A percentile compares a stretch with the other conserved stretches of the same genome.
Evolutionary conservation across 208 protist species (phyloP).

Genomic region (Acanthamoeba healyi): DNA sequence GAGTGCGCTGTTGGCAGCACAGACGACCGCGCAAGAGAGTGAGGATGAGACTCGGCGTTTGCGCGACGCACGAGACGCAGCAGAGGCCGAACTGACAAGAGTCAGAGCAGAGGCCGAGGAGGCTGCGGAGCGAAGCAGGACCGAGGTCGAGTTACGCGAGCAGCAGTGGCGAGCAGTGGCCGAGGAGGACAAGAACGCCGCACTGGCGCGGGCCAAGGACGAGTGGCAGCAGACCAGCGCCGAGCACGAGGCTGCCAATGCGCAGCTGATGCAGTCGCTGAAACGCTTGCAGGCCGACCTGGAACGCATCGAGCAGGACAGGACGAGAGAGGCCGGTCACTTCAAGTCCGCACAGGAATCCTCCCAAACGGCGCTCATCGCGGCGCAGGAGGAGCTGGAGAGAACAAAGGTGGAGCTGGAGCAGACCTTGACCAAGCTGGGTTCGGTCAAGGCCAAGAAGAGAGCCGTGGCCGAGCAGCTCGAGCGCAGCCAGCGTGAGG

Average conservation of each 20-base stretch:
- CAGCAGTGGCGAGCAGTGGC: neutral
- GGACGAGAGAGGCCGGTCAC: neutral
- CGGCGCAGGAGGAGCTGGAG: neutral
- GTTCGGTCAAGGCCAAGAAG: neutral
- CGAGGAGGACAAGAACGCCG: too few relatives aligned
- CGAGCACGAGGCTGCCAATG: neutral
- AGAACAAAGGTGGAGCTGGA: neutral
- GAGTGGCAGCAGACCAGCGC: neutral
- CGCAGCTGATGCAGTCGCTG: neutral
- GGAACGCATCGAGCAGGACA: neutral
- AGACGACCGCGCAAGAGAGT: neutral
- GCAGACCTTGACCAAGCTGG: neutral
- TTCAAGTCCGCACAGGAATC: neutral
- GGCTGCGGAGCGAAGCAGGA: neutral
- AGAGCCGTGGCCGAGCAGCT: neutral
- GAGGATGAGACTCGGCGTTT: neutral
- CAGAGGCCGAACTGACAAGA: neutral
- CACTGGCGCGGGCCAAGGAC: too few relatives aligned
- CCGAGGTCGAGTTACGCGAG: neutral
- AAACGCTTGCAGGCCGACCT: neutral
- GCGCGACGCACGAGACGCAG: neutral
- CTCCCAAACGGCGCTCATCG: neutral
- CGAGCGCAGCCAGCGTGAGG: neutral
- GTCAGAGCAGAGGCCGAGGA: neutral
- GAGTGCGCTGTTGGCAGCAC: neutral